phyloP scores from a whole-genome alignment of 805 yeast species.

The Blastobotrys parvus region DNA sequence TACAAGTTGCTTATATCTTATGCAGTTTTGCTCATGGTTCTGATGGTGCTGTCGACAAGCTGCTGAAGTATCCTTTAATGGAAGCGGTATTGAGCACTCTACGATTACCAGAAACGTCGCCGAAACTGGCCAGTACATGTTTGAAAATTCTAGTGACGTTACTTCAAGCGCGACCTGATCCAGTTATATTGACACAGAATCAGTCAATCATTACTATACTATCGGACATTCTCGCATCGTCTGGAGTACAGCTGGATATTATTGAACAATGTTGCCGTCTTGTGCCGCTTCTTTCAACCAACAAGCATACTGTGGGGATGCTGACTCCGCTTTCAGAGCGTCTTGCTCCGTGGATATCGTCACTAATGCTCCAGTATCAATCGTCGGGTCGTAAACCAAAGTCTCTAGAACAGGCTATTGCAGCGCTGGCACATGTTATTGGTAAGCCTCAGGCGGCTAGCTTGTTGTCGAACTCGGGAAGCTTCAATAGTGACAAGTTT shows the following conservation, averaged over 20 bases:
- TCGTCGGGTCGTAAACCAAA: conserved; percentile 2
- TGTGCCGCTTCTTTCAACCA: conserved; percentile 9
- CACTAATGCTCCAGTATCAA: conserved; percentile 11
- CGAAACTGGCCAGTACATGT: conserved; percentile 8
- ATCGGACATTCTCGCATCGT: conserved; percentile 7
- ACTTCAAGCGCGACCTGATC: conserved; percentile 11
- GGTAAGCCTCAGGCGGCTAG: conserved; percentile 5
- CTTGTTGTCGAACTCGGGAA: neutral
- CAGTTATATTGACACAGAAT: conserved; percentile 8
- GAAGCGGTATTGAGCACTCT: conserved; percentile 8
- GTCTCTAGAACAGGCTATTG: conserved; percentile 16
- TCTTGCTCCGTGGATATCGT: conserved; percentile 11
- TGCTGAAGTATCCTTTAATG: conserved; percentile 14
- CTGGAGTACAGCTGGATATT: conserved; percentile 9
- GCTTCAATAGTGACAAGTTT: conserved; percentile 7
- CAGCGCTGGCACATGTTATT: conserved; percentile 20
- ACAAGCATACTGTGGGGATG: conserved; percentile 4
- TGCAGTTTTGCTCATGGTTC: conserved; percentile 27
- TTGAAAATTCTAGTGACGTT: conserved; percentile 14
- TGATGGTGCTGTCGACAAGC: conserved; percentile 8
- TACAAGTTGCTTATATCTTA: conserved; percentile 20
- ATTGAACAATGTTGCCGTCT: conserved; percentile 14
- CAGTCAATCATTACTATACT: conserved; percentile 11
- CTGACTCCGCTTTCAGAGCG: conserved; percentile 11
- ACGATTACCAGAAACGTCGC: conserved; percentile 1